These are phyloP conservation scores for Exophiala xenobiotica DNA, from an alignment of 2,329 filamentous ascomycete genomes.

Conservation along the genomic window DNA sequence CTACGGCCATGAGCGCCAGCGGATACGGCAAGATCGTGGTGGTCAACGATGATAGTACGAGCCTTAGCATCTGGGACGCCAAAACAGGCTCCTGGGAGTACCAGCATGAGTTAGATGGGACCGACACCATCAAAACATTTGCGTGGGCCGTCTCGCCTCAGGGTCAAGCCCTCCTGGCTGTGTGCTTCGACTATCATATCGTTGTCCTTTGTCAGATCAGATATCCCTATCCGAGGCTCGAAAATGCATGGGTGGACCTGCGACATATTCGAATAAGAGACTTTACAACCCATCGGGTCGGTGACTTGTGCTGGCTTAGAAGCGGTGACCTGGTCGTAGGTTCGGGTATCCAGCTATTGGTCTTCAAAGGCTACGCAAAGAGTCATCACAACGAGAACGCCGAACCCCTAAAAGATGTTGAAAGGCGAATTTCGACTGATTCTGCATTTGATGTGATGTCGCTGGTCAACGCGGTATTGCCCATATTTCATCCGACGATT, in stretches of 20 bases:
- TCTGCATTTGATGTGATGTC: conserved; percentile 21
- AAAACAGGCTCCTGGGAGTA: conserved; percentile 79
- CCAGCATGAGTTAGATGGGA: conserved; percentile 68
- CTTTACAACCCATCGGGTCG: conserved; percentile 83
- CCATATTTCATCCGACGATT: conserved; percentile 89
- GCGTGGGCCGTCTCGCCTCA: conserved; percentile 94
- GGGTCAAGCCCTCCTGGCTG: conserved; percentile 81
- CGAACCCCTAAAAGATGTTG: conserved; percentile 12
- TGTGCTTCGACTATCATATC: conserved; percentile 87
- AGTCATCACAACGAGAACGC: conserved; percentile 22
- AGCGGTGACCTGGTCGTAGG: conserved; percentile 84
- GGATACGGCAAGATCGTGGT: conserved; percentile 72
- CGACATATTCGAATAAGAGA: conserved; percentile 78
- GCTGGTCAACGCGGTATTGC: conserved; percentile 80
- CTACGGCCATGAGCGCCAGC: conserved; percentile 19
- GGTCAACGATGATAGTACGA: conserved; percentile 70
- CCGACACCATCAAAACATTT: conserved; percentile 77
- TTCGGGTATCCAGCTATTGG: conserved; percentile 85
- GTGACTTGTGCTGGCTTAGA: conserved; percentile 87
- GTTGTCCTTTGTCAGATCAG: conserved; percentile 81
- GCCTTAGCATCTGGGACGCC: conserved; percentile 88
- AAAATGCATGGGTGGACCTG: conserved; percentile 85
- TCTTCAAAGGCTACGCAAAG: conserved; percentile 58
- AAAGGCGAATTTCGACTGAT: conserved; percentile 5
- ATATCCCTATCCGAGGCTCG: conserved; percentile 85